Evolutionary conservation across 1,139 yeast species (phyloP).

Genomic region (Candida tropicalis): DNA sequence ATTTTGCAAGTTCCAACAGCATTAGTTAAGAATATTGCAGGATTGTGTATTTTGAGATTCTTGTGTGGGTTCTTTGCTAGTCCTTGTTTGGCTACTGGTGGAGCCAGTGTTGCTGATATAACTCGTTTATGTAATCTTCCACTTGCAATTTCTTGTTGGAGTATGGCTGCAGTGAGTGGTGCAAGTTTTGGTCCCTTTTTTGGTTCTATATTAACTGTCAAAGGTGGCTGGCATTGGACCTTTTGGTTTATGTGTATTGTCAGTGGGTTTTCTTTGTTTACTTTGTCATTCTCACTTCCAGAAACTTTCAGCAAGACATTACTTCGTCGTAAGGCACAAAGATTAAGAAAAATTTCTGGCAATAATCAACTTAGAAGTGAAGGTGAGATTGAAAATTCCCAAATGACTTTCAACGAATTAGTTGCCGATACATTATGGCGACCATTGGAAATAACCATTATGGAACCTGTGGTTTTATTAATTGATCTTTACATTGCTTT

Average conservation of each 20-base stretch:
- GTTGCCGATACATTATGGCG: conserved; percentile 49
- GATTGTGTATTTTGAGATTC: conserved; percentile 33
- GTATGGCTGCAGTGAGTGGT: conserved; percentile 37
- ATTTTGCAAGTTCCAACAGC: conserved; percentile 40
- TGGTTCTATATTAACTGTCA: conserved; percentile 33
- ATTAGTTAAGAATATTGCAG: conserved; percentile 30
- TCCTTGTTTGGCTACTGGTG: conserved; percentile 40
- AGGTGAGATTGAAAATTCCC: conserved; percentile 30
- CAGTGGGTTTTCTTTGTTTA: conserved; percentile 28
- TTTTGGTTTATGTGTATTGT: conserved; percentile 41
- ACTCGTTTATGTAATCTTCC: conserved; percentile 30
- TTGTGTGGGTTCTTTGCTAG: conserved; percentile 37
- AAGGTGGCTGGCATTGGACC: conserved; percentile 40
- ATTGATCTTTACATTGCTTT: conserved; percentile 54
- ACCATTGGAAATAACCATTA: conserved; percentile 45
- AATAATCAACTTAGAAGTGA: conserved; percentile 31
- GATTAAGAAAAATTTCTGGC: conserved; percentile 39
- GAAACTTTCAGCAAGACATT: conserved; percentile 38
- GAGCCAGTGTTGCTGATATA: conserved; percentile 35
- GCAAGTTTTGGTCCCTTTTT: conserved; percentile 42
- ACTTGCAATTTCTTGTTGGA: conserved; percentile 38
- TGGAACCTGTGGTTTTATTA: conserved; percentile 49
- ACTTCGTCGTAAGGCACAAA: conserved; percentile 36
- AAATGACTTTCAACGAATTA: conserved; percentile 23
- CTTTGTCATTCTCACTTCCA: conserved; percentile 33